Conservation (phyloP, 345 rosid genomes). For the Bruguiera sexangula region DNA sequence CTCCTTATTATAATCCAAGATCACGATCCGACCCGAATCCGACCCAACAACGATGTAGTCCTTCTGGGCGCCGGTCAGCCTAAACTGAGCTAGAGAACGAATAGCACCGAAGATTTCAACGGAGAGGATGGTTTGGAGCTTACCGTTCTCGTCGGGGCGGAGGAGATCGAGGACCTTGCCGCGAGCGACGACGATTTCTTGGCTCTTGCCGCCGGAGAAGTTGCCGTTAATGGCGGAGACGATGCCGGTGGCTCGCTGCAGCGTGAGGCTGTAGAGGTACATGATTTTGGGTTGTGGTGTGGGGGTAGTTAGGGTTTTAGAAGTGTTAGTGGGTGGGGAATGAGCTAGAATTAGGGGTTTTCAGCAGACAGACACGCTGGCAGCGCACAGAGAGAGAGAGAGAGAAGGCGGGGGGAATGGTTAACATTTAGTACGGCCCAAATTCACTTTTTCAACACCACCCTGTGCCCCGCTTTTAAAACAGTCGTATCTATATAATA, state of each 20-base stretch:
- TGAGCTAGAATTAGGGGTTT: too few species aligned
- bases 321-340: not conserved
- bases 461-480: too few species aligned
- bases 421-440: too few species aligned
- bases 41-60: slow-evolving; percentile 96
- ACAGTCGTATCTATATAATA: too few species aligned
- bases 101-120: slow-evolving; percentile 92
- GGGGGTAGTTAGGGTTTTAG: slow-evolving; percentile 10
- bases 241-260: slow-evolving; percentile 91
- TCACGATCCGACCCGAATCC: slow-evolving; percentile 94
- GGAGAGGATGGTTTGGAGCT: slow-evolving; percentile 81
- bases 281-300: slow-evolving; percentile 31
- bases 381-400: too few species aligned
- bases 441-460: too few species aligned
- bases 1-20: slow-evolving; percentile 81
- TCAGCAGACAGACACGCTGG: too few species aligned
- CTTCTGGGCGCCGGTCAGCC: slow-evolving; percentile 87
- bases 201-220: slow-evolving; percentile 88
- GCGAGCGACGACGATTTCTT: slow-evolving; percentile 92
- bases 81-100: slow-evolving; percentile 80
- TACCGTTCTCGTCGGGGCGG: slow-evolving; percentile 87
- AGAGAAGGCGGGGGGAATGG: too few species aligned
- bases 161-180: slow-evolving; percentile 93
- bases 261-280: slow-evolving; percentile 93
- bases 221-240: slow-evolving; percentile 81